Conservation (phyloP, 208 protist genomes). For the Acanthamoeba lenticulata region DNA sequence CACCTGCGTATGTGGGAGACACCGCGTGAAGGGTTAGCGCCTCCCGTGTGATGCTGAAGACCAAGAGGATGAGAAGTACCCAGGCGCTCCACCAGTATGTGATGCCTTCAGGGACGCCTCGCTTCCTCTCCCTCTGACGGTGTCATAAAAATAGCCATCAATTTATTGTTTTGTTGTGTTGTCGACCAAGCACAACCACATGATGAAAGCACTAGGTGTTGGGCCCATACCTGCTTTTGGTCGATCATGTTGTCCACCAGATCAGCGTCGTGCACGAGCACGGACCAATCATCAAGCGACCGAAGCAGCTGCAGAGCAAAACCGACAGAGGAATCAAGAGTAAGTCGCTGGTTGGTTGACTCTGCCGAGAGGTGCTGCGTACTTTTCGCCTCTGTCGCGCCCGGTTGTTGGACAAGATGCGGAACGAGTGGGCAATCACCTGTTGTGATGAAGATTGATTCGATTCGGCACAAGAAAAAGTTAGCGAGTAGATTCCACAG, state of each 20-base stretch:
- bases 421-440: neutral
- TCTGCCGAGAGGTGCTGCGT: no score
- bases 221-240: neutral
- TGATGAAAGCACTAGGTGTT: neutral
- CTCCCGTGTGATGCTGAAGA: no score
- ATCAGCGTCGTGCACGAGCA: constrained; percentile 35
- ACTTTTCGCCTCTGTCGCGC: constrained; percentile 17
- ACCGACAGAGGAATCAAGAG: neutral
- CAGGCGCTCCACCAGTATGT: constrained; percentile 29
- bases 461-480: no score
- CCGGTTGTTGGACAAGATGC: neutral
- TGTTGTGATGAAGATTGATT: no score
- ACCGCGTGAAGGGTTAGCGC: neutral
- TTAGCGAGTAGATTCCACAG: neutral
- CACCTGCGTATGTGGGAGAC: neutral
- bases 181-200: neutral
- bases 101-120: neutral
- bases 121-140: neutral
- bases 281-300: constrained; percentile 15
- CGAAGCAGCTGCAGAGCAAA: neutral
- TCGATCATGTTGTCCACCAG: neutral
- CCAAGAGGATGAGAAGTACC: no score
- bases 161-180: neutral
- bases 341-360: no score
- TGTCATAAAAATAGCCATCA: neutral